Percentiles rank a stretch among this genome's conserved stretches.
These are phyloP conservation scores for Wakefieldia striispora DNA, from an alignment of 768 basidiomycete genomes.

Conservation along the genomic window DNA sequence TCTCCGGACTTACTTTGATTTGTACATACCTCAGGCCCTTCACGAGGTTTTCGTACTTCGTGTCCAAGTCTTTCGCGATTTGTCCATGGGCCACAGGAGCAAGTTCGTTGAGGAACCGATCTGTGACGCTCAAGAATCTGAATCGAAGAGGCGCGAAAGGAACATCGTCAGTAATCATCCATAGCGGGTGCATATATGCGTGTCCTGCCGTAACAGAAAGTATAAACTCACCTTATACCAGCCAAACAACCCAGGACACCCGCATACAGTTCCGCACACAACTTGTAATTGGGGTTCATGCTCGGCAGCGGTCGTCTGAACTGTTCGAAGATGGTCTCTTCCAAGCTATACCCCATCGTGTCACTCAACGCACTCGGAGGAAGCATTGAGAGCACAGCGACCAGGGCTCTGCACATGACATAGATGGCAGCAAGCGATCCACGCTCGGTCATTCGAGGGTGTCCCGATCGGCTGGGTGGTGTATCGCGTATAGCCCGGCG, in stretches of 20 bases:
- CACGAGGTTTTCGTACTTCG: constrained; percentile 81
- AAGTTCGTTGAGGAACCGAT: constrained; percentile 82
- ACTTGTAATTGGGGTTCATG: constrained; percentile 71
- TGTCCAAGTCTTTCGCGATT: constrained; percentile 76
- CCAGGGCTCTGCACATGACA: constrained; percentile 85
- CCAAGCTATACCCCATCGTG: constrained; percentile 72
- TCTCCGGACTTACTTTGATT: constrained; percentile 56
- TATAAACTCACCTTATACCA: constrained; percentile 60
- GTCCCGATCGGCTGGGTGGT: constrained; percentile 34
- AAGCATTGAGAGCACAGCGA: constrained; percentile 69
- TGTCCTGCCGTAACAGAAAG: background rate
- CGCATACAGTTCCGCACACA: constrained; percentile 81
- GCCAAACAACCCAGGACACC: constrained; percentile 83
- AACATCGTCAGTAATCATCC: background rate
- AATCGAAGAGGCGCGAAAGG: background rate
- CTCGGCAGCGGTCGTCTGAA: constrained; percentile 64
- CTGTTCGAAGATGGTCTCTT: constrained; percentile 86
- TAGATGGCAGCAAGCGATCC: constrained; percentile 84
- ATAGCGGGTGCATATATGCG: background rate
- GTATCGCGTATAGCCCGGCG: constrained; percentile 71
- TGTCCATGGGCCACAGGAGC: constrained; percentile 71
- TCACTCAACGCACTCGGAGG: constrained; percentile 80
- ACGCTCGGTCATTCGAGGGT: constrained; percentile 49
- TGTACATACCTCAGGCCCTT: constrained; percentile 78
- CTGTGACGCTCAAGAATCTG: constrained; percentile 91